Evolutionary conservation across 305 asterid genomes (phyloP).

Genomic region (Fraxinus velutina): DNA sequence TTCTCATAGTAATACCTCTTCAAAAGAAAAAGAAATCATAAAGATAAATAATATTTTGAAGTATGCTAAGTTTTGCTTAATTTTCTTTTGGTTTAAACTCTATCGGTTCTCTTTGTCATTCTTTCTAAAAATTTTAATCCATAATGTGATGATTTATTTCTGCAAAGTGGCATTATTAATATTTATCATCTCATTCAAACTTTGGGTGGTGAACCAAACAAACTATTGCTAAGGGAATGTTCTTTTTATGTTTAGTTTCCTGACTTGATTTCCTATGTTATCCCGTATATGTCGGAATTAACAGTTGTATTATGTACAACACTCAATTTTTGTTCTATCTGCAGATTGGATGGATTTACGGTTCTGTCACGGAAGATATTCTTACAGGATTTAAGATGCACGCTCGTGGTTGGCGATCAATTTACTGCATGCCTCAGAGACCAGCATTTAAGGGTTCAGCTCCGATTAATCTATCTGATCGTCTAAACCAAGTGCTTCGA

Average conservation of each 20-base stretch:
- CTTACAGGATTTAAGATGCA: constrained; percentile 86
- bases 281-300: neutral
- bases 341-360: constrained; percentile 84
- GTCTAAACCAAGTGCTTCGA: constrained; percentile 59
- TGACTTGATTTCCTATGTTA: neutral
- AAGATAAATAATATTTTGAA: neutral
- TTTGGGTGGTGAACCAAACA: neutral
- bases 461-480: constrained; percentile 59
- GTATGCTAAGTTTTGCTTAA: neutral
- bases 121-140: neutral
- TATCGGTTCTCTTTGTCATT: neutral
- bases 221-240: neutral
- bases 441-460: constrained; percentile 63
- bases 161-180: neutral
- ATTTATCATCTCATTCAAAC: neutral
- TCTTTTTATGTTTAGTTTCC: neutral
- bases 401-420: constrained; percentile 66
- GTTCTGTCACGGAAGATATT: constrained; percentile 83
- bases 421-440: constrained; percentile 54
- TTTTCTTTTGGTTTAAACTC: neutral
- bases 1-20: neutral
- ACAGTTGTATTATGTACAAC: neutral
- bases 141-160: neutral
- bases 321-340: constrained; percentile 4
- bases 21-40: neutral